Base-by-base conservation (phyloP, 768 basidiomycete species). In the Boletus vinaceobasis region DNA sequence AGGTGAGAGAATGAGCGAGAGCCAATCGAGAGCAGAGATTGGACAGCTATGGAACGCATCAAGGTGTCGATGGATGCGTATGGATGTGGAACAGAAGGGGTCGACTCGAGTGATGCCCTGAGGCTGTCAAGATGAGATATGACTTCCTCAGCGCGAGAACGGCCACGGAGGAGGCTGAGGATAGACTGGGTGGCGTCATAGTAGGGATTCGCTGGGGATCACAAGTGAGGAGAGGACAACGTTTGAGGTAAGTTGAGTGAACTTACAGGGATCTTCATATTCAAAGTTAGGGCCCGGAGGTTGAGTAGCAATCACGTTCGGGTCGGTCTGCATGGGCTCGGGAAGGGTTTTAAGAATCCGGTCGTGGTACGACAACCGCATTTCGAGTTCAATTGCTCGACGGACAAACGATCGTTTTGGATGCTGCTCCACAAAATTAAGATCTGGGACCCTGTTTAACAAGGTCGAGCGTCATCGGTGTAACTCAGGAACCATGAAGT, bases 1-100 rank as follows among this genome's bases (percentile, higher is more conserved):
- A 98, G 87, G 72, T 99, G 97, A 0, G 95, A 98, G 77, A 99
- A 98, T 4, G 95, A 97, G 15, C 97, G 86, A 2, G 90, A 85
- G 48, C 97, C 97, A 56, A 98, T 89, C 67, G 90, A 85, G 7
- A 98, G 80, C 5, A 98, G 80, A 13, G 90, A 92, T 62, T 98
- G 93, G 44, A 92, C 78, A 17, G 90, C 79, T 60, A 98, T 88
- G 29, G 88, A 86, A 23, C 91, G 85, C 38, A 87, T 75, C 48
- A 86, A 71, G 17, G 76, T 65, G 61, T 90, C 86, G 14, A 92
- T 79, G 53, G 87, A 86, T n/a, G 77, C 5, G 57, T 74, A 63
- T 8, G 71, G 74, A 33, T 77, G 79, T 27, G 78, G 76, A 26
- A 86, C 80, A 15, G 82, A 80, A 17, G 79, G 78, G 32, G 81